Base-by-base conservation (phyloP, 768 basidiomycete species). In the Dictyophora rubrovolvata region DNA sequence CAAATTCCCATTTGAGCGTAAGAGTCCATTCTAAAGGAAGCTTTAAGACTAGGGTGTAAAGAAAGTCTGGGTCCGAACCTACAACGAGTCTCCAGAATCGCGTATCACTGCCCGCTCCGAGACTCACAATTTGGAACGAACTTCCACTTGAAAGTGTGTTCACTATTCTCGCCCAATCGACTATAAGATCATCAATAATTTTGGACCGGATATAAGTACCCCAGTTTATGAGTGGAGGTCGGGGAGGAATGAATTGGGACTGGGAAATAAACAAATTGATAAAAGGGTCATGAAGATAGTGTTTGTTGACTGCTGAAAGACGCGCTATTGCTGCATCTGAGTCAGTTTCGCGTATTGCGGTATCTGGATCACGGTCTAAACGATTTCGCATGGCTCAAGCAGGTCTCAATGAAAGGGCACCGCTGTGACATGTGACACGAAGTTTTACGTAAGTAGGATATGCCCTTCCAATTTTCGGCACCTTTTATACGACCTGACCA, bases 51-150 rank as follows among this genome's bases (percentile, higher is more conserved):
- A 49, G 47, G 48, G 60, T 23, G 42, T 20, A 34, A 58, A n/a
- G 2, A 16, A n/a, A 35, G 47, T 34, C 42, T 23, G 18, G n/a
- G 14, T 23, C 47, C 11, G 21, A 28, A 79, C 87, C 73, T 73
- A 91, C 92, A 74, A 77, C 79, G 65, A 95, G 74, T 58, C 93
- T 78, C 93, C 95, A 99, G 69, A 89, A 98, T 55, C 96, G 76
- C 1, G 93, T 93, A 72, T 99, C 96, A 65, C 91, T 97, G 21
- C 96, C 96, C 1, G 94, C 88, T 0, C 96, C 96, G 33, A 97
- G 70, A 70, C 90, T 95, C n/a, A 98, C 80, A 56, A 98, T 85
- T 75, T 98, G 96, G 63, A 82, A 85, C 59, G 68, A 68, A 61
- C 70, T 76, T n/a, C 71, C 76, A 9, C 73, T 73, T 49, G 46